Percentiles rank a stretch among this genome's conserved stretches.
These are phyloP conservation scores for Crithidia bombi DNA, from an alignment of 208 protist species.

Conservation along the genomic window DNA sequence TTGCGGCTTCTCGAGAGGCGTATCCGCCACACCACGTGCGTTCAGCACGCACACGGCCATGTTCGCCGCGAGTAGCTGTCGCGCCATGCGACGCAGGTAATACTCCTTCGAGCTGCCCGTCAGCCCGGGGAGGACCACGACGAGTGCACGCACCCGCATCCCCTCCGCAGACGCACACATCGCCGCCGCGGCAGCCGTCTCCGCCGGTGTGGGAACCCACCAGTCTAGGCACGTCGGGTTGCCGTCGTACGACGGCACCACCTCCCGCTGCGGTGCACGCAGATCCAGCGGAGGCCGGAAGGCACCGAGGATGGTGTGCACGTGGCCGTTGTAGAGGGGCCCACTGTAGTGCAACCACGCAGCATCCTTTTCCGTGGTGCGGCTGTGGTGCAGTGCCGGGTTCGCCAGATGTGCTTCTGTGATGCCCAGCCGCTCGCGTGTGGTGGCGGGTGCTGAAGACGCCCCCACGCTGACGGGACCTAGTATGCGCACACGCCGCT, in stretches of 20 bases:
- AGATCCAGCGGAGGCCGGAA: slow-evolving; percentile 36
- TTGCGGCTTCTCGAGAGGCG: slow-evolving; percentile 55
- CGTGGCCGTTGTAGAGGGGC: slow-evolving; percentile 62
- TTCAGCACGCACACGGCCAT: slow-evolving; percentile 55
- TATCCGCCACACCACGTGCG: slow-evolving; percentile 63
- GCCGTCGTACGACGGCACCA: slow-evolving; percentile 50
- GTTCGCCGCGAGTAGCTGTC: slow-evolving; percentile 29
- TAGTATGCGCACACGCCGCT: slow-evolving; percentile 27
- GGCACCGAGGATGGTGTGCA: slow-evolving; percentile 63
- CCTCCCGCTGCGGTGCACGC: slow-evolving; percentile 38
- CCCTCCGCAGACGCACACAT: slow-evolving; percentile 1
- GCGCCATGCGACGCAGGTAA: slow-evolving; percentile 62
- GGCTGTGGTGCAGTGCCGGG: slow-evolving; percentile 9
- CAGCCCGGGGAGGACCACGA: slow-evolving; percentile 71
- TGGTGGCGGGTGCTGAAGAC: background rate
- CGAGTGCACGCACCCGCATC: slow-evolving; percentile 34
- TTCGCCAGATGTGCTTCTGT: slow-evolving; percentile 25
- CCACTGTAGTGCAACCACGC: slow-evolving; percentile 38
- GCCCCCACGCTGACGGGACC: slow-evolving; percentile 6
- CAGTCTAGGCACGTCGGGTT: slow-evolving; percentile 69
- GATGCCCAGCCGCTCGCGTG: slow-evolving; percentile 23
- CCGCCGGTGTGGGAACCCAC: slow-evolving; percentile 31
- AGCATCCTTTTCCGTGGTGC: background rate
- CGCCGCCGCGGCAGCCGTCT: slow-evolving; percentile 14
- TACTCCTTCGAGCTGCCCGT: slow-evolving; percentile 48